Conservation (phyloP, 805 yeast genomes). For the Dipodascus albidus region DNA sequence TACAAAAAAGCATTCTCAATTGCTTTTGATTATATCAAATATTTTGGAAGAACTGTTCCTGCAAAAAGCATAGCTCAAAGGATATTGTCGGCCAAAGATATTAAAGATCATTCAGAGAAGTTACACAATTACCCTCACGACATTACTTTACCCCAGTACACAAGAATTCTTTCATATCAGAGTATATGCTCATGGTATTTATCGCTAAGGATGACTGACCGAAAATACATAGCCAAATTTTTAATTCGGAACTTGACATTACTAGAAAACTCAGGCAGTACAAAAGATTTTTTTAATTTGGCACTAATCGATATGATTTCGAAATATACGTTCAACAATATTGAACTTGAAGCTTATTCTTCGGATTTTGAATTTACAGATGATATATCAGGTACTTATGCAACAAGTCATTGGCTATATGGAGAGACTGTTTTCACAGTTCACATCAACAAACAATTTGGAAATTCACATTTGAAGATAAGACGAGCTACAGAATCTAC, state of each 20-base stretch:
- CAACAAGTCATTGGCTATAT: background rate
- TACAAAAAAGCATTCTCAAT: slow-evolving; percentile 73
- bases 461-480: background rate
- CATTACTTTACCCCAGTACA: slow-evolving; percentile 41
- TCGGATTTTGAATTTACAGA: slow-evolving; percentile 3
- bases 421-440: background rate
- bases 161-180: slow-evolving; percentile 50
- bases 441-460: background rate
- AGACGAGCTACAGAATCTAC: background rate
- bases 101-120: slow-evolving; percentile 16
- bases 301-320: background rate
- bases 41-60: slow-evolving; percentile 14
- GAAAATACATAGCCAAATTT: slow-evolving; percentile 51
- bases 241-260: slow-evolving; percentile 45
- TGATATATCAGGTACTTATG: slow-evolving; percentile 7
- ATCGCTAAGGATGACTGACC: slow-evolving; percentile 44
- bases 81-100: slow-evolving; percentile 8
- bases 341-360: slow-evolving; percentile 23
- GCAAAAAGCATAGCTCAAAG: slow-evolving; percentile 36
- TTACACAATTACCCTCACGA: slow-evolving; percentile 40
- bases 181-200: slow-evolving; percentile 66
- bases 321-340: background rate
- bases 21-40: slow-evolving; percentile 68
- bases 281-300: slow-evolving; percentile 14
- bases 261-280: slow-evolving; percentile 24